Conservation (phyloP, 2,329 filamentous ascomycete genomes). For the Stylonectria norvegica region DNA sequence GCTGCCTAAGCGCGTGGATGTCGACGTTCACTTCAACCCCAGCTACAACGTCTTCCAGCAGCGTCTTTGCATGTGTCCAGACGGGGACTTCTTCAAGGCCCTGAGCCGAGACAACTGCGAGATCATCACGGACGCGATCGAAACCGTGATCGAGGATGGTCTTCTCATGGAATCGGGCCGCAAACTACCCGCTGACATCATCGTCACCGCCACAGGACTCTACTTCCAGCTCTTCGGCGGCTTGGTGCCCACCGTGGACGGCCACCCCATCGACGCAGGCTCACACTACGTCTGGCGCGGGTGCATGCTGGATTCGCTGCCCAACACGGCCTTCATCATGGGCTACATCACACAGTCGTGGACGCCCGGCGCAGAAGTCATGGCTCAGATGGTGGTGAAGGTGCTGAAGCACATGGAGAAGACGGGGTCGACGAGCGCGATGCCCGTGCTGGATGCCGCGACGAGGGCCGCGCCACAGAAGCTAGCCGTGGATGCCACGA, state of each 20-base stretch:
- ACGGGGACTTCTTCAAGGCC: conserved; percentile 55
- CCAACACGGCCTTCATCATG: conserved; percentile 59
- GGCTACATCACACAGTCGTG: conserved; percentile 66
- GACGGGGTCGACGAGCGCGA: conserved; percentile 42
- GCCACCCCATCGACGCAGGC: conserved; percentile 42
- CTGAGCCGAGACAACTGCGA: conserved; percentile 43
- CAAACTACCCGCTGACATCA: conserved; percentile 59
- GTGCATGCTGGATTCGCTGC: conserved; percentile 63
- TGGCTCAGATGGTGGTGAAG: conserved; percentile 44
- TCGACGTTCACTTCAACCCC: conserved; percentile 63
- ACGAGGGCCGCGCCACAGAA: conserved; percentile 21
- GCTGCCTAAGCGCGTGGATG: conserved; percentile 52
- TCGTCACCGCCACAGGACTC: conserved; percentile 66
- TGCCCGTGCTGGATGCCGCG: conserved; percentile 39
- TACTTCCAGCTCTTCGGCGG: conserved; percentile 57
- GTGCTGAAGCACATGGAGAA: conserved; percentile 53
- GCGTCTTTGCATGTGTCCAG: conserved; percentile 64
- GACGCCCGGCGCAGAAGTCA: conserved; percentile 62
- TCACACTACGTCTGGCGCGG: conserved; percentile 61
- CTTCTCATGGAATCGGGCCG: conserved; percentile 47
- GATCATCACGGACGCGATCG: conserved; percentile 52
- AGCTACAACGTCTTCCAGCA: conserved; percentile 69
- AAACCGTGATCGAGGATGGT: conserved; percentile 45
- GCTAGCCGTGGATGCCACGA: conserved; percentile 27
- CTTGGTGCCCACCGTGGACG: conserved; percentile 52